phyloP scores from a whole-genome alignment of 2,329 filamentous ascomycete genomes.

The Pseudocercospora eumusae region DNA sequence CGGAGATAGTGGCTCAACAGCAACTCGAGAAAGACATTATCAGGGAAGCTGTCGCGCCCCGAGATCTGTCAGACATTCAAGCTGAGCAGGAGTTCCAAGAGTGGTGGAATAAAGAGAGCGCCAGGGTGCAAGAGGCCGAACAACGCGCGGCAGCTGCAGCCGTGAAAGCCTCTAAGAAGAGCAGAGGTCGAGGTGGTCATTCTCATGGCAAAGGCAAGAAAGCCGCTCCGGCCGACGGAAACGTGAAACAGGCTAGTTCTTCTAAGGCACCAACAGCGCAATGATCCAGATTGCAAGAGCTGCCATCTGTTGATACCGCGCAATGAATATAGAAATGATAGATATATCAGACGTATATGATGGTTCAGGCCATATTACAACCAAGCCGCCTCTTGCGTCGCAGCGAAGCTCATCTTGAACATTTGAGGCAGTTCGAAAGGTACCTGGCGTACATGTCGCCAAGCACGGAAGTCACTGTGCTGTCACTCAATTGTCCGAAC shows the following conservation, averaged over 20 bases:
- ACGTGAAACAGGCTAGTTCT: background rate
- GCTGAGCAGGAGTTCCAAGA: slow-evolving; percentile 95
- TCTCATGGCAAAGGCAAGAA: slow-evolving; percentile 21
- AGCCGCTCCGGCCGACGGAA: background rate
- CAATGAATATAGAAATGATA: slow-evolving; percentile 1
- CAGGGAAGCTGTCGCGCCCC: slow-evolving; percentile 80
- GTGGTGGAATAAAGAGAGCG: slow-evolving; percentile 90
- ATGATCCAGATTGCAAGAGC: background rate
- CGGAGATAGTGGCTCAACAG: slow-evolving; percentile 87
- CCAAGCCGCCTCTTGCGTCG: background rate
- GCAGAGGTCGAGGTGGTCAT: slow-evolving; percentile 26
- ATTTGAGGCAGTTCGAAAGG: background rate
- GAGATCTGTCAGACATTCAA: slow-evolving; percentile 91
- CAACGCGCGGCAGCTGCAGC: slow-evolving; percentile 22
- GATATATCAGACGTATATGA: slow-evolving; percentile 1
- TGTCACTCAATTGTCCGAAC: background rate
- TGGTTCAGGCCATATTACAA: background rate
- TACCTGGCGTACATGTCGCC: background rate
- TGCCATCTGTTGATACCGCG: background rate
- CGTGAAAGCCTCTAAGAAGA: slow-evolving; percentile 25
- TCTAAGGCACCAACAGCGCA: background rate
- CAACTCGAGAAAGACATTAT: slow-evolving; percentile 79
- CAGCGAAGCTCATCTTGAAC: background rate
- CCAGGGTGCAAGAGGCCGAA: slow-evolving; percentile 53
- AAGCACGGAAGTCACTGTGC: slow-evolving; percentile 1